phyloP scores from a whole-genome alignment of 2,329 filamentous ascomycete genomes.

The Xylaria sp. region DNA sequence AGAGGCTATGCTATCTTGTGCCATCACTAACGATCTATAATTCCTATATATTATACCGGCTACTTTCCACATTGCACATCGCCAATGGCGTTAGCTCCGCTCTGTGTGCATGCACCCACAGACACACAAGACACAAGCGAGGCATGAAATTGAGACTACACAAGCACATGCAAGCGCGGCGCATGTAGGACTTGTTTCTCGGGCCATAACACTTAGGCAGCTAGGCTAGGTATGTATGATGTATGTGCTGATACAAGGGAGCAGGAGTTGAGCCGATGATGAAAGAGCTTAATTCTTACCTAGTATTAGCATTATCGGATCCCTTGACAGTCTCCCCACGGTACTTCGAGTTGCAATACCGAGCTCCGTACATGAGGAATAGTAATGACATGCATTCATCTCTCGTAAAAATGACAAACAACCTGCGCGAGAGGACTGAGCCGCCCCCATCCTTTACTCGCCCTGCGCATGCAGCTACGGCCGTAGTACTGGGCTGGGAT shows the following conservation, averaged over 20 bases:
- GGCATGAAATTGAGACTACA: neutral
- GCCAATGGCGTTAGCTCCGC: constrained; percentile 26
- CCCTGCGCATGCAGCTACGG: neutral
- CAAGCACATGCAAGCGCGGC: constrained; percentile 23
- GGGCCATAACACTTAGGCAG: constrained; percentile 12
- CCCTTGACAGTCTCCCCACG: constrained; percentile 3
- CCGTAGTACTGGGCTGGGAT: constrained; percentile 7
- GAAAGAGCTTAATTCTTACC: constrained; percentile 9
- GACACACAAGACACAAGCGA: constrained; percentile 18
- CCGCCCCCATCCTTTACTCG: constrained; percentile 3
- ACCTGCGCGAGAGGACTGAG: neutral
- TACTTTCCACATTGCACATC: neutral
- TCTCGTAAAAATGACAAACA: constrained; percentile 37
- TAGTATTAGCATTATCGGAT: neutral
- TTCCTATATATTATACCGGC: neutral
- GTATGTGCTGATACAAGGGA: constrained; percentile 14
- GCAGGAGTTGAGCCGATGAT: constrained; percentile 10
- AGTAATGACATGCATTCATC: constrained; percentile 24
- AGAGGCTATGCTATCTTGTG: neutral
- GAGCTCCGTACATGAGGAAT: neutral
- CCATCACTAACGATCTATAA: neutral
- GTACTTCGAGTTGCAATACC: constrained; percentile 16
- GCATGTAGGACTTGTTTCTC: constrained; percentile 6
- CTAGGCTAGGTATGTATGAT: neutral
- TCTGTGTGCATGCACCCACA: constrained; percentile 14